Base-by-base conservation (phyloP, 1,284 basidiomycete genomes). In the Pseudozyma thailandica region DNA sequence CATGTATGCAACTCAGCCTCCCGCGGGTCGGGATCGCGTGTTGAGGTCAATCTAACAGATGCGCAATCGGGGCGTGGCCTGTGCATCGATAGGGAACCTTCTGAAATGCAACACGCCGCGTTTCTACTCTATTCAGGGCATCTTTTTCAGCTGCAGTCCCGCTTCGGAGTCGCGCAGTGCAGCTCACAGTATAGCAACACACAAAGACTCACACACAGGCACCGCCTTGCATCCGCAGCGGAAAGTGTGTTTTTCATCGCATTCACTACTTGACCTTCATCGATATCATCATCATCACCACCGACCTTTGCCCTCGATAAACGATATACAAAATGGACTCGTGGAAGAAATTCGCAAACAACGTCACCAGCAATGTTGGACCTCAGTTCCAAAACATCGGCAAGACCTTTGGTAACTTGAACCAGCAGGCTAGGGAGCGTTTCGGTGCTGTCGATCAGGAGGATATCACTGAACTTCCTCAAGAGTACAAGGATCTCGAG, bases 401-500 rank as follows among this genome's bases (percentile, higher is more conserved):
- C 72, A 93, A 93, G 86, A 90, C 90, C 72, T 89, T 96, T 84
- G 90, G 88, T 80, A 92, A 91, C 50, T 90, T 90, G 72, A 91
- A 89, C 60, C 79, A 81, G 66, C 78, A 80, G 48, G 79, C 80
- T 21, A 65, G 87, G 75, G 95, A 98, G 85, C 88, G 91, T 49
- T 87, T 98, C 4, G 95, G 95, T 25, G 90, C 92, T 77, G 88
- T 96, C 57, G 88, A 91, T 15, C 87, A 91, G 20, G 93, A 93
- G 64, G 94, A 95, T 77, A 95, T 98, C 81, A 98, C 95, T 18
- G 95, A 98, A 85, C 47, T 54, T 31, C 72, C 69, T 41, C 54
- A 92, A 68, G 94, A 98, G 84, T 98, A 98, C 88, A 94, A 90
- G 83, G 92, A 94, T 80, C 89, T 98, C 75, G 95, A 98, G 85